These are phyloP conservation scores for Podospora comata DNA, from an alignment of 495 filamentous ascomycete genomes.

Conservation along the genomic window DNA sequence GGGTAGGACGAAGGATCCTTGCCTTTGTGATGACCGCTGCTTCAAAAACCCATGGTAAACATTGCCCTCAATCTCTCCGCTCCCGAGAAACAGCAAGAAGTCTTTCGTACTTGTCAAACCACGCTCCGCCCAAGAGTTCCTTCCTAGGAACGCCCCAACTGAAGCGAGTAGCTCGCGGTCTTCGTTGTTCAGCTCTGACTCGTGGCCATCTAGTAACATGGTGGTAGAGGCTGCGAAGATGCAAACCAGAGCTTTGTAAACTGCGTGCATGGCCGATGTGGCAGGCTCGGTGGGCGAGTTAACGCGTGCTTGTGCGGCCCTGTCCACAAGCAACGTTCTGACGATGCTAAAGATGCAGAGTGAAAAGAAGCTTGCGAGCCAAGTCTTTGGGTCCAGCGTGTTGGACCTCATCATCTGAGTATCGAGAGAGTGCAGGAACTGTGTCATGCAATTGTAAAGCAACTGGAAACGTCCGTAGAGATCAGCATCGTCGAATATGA, in stretches of 20 bases:
- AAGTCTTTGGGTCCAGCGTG: constrained; percentile 39
- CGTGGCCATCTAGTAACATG: constrained; percentile 41
- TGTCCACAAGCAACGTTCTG: constrained; percentile 45
- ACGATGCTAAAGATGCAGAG: constrained; percentile 52
- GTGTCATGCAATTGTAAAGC: constrained; percentile 46
- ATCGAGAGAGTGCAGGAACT: constrained; percentile 49
- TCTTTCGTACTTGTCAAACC: constrained; percentile 44
- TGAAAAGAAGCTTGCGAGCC: constrained; percentile 47
- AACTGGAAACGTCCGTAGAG: constrained; percentile 44
- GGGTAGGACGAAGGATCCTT: constrained; percentile 31
- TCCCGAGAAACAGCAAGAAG: constrained; percentile 45
- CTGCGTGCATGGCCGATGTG: constrained; percentile 43
- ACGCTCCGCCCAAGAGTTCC: constrained; percentile 42
- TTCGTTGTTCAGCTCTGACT: constrained; percentile 33
- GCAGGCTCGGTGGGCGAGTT: constrained; percentile 34
- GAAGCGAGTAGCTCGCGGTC: constrained; percentile 39
- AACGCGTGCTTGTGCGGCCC: constrained; percentile 36
- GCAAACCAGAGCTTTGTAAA: constrained; percentile 46
- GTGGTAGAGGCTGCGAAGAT: constrained; percentile 42
- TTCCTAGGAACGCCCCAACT: constrained; percentile 34
- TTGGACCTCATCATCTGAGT: constrained; percentile 36
- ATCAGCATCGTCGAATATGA: constrained; percentile 43
- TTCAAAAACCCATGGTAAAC: constrained; percentile 46
- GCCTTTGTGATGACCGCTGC: constrained; percentile 38
- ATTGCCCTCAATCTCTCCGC: constrained; percentile 39